phyloP scores from a whole-genome alignment of 768 basidiomycete genomes.

The Hericium erinaceus region DNA sequence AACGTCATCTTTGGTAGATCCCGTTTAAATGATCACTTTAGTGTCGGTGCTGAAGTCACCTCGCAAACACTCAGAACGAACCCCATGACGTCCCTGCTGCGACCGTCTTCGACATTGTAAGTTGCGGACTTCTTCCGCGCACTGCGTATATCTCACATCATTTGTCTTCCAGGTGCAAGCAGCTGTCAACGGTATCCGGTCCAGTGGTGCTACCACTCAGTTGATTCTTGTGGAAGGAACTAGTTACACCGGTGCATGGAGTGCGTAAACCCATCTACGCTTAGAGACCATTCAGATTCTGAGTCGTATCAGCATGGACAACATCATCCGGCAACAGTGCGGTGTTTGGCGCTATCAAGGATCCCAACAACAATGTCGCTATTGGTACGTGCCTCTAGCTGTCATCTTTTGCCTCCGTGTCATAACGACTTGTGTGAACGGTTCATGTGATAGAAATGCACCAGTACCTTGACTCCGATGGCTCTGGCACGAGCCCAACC shows the following conservation, averaged over 20 bases:
- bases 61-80: constrained; percentile 36
- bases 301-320: constrained; percentile 33
- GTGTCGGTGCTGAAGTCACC: constrained; percentile 30
- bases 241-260: constrained; percentile 52
- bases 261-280: constrained; percentile 18
- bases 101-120: constrained; percentile 42
- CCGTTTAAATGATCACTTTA: background rate
- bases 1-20: constrained; percentile 46
- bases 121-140: constrained; percentile 7
- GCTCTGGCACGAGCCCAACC: constrained; percentile 41
- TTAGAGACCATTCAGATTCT: background rate
- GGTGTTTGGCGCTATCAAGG: constrained; percentile 36
- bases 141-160: background rate
- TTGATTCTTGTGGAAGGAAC: constrained; percentile 32
- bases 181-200: constrained; percentile 55
- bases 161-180: constrained; percentile 39
- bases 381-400: constrained; percentile 31
- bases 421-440: background rate
- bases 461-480: constrained; percentile 61
- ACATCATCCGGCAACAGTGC: constrained; percentile 44
- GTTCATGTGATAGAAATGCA: constrained; percentile 43
- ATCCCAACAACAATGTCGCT: constrained; percentile 54
- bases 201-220: constrained; percentile 44
- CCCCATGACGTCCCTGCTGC: constrained; percentile 48
- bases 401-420: background rate